These are phyloP conservation scores for Hyaloscypha bicolor DNA, from an alignment of 495 filamentous ascomycete species.

Conservation along the genomic window DNA sequence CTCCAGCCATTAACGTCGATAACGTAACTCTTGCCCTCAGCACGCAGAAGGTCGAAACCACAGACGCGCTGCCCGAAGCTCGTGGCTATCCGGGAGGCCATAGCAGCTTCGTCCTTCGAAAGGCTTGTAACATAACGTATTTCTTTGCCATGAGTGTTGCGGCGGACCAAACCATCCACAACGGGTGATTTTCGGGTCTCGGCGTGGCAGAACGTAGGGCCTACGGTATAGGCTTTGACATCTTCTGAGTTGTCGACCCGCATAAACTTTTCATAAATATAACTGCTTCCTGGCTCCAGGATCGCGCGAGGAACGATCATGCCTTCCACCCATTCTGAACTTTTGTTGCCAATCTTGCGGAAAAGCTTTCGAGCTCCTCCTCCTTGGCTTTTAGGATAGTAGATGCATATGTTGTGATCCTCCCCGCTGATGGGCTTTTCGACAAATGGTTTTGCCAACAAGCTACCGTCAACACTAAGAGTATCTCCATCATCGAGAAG, in stretches of 20 bases:
- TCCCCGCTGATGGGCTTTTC: slow-evolving; percentile 98
- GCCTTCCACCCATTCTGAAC: slow-evolving; percentile 83
- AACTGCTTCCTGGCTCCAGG: slow-evolving; percentile 76
- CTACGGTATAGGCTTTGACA: slow-evolving; percentile 98
- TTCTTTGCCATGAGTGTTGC: slow-evolving; percentile 97
- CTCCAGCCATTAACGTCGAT: slow-evolving; percentile 99
- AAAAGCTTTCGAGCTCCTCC: slow-evolving; percentile 92
- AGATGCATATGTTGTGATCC: slow-evolving; percentile 98
- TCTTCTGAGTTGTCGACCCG: slow-evolving; percentile 95
- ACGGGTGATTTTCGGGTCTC: slow-evolving; percentile 97
- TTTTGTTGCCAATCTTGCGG: slow-evolving; percentile 97
- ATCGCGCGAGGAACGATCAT: slow-evolving; percentile 77
- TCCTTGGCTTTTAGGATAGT: slow-evolving; percentile 82
- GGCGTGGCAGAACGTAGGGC: slow-evolving; percentile 90
- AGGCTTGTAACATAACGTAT: slow-evolving; percentile 91
- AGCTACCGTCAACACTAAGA: slow-evolving; percentile 79
- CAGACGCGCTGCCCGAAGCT: slow-evolving; percentile 95
- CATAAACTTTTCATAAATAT: slow-evolving; percentile 96
- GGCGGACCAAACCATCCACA: slow-evolving; percentile 91
- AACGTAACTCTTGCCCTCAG: slow-evolving; percentile 84
- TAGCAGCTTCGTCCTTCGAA: slow-evolving; percentile 75
- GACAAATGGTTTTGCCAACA: slow-evolving; percentile 91
- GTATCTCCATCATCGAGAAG: slow-evolving; percentile 86
- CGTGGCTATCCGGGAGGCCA: slow-evolving; percentile 86
- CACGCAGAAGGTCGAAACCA: slow-evolving; percentile 92